Base-by-base conservation (phyloP, 2,329 filamentous ascomycete genomes). In the Fusarium stilboides region DNA sequence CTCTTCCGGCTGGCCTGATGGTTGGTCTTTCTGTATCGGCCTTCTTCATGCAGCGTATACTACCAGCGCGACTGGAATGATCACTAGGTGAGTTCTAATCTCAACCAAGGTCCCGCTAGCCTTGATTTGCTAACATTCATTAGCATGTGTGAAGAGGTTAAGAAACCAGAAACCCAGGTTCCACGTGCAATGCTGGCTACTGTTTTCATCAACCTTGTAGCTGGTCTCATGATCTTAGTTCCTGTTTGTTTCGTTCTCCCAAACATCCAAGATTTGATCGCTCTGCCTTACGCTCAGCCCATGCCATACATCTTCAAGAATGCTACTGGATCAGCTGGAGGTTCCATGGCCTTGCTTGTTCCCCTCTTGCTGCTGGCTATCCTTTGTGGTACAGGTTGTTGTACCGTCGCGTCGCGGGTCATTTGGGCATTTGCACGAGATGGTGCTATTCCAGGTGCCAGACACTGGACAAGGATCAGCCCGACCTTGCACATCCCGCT, bases 61-160 rank as follows among this genome's bases (percentile, higher is more conserved):
- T 43, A 92, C 90, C 17, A 92, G 91, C 5, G 91, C 90, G 15
- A 93, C 91, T 0, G 91, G 91, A 79, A 94, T 94, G 91, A 91
- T 94, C 62, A 90, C 93, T 76, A 91, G 88, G 88, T 91, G 80
- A 84, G 88, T 83, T 10, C 10, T 4, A 8, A 20, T 10, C 20
- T 36, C 31, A 15, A n/a, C 4, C 8, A 45, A 22, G 22, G n/a
- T 6, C 14, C n/a, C 1, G 28, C 8, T 31, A 3, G 28, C 37
- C n/a, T 14, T 24, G 55, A 62, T 43, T 8, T 50, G 45, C 65
- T 71, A 52, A 9, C 42, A 20, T 68, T 49, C 57, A 33, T 12
- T 33, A 90, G 87, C 66, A 92, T 92, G 91, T 92, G 89, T 74
- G 91, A 93, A 79, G 91, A 92, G 77, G 89, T 92, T n/a, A 83